Evolutionary conservation across 78 protist species (phyloP), one percentile per base, ranked within the genome.

Genomic region (Blattamonas nauphoetae): DNA sequence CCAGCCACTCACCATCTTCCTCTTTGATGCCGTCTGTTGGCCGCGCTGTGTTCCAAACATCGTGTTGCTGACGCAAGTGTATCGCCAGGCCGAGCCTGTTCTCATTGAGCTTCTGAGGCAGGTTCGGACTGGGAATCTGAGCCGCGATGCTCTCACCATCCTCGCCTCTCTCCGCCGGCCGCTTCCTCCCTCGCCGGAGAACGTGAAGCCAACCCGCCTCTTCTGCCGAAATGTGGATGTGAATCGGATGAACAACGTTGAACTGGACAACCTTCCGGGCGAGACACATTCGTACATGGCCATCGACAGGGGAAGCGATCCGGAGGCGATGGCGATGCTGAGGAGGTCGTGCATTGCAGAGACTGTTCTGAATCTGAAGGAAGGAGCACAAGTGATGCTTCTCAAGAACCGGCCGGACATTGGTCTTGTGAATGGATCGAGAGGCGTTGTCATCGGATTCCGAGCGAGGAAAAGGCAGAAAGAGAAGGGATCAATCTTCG

Each of bases 361-460:
- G 11, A 55, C 71, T 55, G 71, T 55, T 55, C 38, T 55, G 71
- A 21, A 55, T 11, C 71, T 55, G 71, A 55, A 55, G 71, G 21
- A 29, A 55, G 71, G 71, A 21, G 71, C 71, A 21, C 71, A 55
- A 21, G 71, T 55, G 71, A 55, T 90, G 83, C 86, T 90, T 38
- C 0, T 86, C 84, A 86, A 86, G 83, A 86, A 86, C 55, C 0
- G 43, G 1, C 41, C 1, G 43, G 0, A 3, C 29, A 45, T 1
- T 29, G 33, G 44, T 21, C 91, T 93, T 1, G 94, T 93, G 86
- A 93, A 93, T 80, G 94, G 94, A 11, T n/a, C 88, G 2, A 44
- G 92, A 2, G 94, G 94, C 29, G 90, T 90, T 21, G 90, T 90
- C 5, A 4, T 88, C 45, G 92, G 85, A 0, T 92, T 84, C 42